A percentile compares a stretch with the other conserved stretches of the same genome.
Conservation (phyloP, 345 rosid species). For the Gossypium arboreum region DNA sequence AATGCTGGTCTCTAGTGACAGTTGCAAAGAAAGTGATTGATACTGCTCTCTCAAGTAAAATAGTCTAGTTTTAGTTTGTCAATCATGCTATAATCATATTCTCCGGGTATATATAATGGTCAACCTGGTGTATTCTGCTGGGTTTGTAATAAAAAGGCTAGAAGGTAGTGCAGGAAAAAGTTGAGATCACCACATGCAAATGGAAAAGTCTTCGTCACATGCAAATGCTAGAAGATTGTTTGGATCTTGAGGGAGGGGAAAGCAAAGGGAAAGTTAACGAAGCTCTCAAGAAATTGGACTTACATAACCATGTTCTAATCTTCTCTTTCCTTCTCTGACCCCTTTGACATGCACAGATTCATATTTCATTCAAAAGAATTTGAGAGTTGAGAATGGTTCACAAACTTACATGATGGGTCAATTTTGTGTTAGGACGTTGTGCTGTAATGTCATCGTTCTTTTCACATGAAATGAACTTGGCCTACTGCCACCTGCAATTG, state of each 20-base stretch:
- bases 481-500: background rate
- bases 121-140: slow-evolving; percentile 96
- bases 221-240: background rate
- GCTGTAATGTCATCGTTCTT: background rate
- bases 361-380: too few species aligned
- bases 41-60: slow-evolving; percentile 69
- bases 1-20: slow-evolving; percentile 91
- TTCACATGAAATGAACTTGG: background rate
- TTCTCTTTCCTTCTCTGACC: too few species aligned
- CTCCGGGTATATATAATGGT: slow-evolving; percentile 93
- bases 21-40: slow-evolving; percentile 83
- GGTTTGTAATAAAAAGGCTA: slow-evolving; percentile 91
- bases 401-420: background rate
- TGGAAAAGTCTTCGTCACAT: background rate
- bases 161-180: slow-evolving; percentile 46
- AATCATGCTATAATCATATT: slow-evolving; percentile 58
- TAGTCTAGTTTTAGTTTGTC: background rate
- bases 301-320: too few species aligned
- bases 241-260: background rate
- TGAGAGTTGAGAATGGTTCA: too few species aligned
- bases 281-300: too few species aligned
- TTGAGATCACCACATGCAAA: background rate
- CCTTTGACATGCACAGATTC: background rate
- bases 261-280: background rate
- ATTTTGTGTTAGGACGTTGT: background rate